Percentiles rank a stretch among this genome's conserved stretches.
phyloP scores from a whole-genome alignment of 2,329 filamentous ascomycete species.

The Aspergillus sp. region DNA sequence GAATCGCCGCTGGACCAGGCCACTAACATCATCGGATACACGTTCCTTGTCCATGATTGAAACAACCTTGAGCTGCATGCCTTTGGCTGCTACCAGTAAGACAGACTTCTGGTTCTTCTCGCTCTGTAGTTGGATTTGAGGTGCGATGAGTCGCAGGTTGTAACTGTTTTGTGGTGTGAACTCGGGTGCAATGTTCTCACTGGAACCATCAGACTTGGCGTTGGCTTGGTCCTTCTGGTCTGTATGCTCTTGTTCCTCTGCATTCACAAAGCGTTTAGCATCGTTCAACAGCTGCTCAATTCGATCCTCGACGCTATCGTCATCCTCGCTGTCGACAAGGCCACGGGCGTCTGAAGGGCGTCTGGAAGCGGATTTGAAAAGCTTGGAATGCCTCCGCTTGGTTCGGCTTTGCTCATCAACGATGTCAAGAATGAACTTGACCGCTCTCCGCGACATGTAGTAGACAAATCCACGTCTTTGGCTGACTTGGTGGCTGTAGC shows the following conservation, averaged over 20 bases:
- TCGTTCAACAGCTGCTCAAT: slow-evolving; percentile 85
- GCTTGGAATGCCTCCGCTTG: slow-evolving; percentile 48
- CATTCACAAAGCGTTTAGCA: slow-evolving; percentile 76
- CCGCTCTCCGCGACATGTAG: slow-evolving; percentile 90
- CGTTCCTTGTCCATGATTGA: slow-evolving; percentile 97
- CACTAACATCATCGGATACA: slow-evolving; percentile 88
- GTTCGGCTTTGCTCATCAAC: slow-evolving; percentile 88
- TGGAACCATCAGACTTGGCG: slow-evolving; percentile 52
- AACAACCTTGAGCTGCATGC: slow-evolving; percentile 96
- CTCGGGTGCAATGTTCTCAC: slow-evolving; percentile 77
- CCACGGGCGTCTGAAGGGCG: slow-evolving; percentile 28
- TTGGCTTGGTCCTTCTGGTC: slow-evolving; percentile 42
- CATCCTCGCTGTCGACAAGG: slow-evolving; percentile 54
- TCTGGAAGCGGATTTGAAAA: slow-evolving; percentile 27
- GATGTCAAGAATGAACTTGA: slow-evolving; percentile 98
- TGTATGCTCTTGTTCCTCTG: slow-evolving; percentile 56
- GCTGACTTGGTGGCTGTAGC: slow-evolving; percentile 96
- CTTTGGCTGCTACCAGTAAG: slow-evolving; percentile 93
- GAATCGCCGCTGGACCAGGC: slow-evolving; percentile 91
- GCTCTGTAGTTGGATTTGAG: slow-evolving; percentile 96
- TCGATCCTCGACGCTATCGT: slow-evolving; percentile 72
- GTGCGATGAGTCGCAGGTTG: slow-evolving; percentile 89
- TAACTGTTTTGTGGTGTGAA: slow-evolving; percentile 92
- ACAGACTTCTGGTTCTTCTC: slow-evolving; percentile 97
- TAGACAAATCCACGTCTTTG: slow-evolving; percentile 96